Percentiles rank a stretch among this genome's conserved stretches.
Conservation (phyloP, 345 rosid species). For the Arabis alpina region DNA sequence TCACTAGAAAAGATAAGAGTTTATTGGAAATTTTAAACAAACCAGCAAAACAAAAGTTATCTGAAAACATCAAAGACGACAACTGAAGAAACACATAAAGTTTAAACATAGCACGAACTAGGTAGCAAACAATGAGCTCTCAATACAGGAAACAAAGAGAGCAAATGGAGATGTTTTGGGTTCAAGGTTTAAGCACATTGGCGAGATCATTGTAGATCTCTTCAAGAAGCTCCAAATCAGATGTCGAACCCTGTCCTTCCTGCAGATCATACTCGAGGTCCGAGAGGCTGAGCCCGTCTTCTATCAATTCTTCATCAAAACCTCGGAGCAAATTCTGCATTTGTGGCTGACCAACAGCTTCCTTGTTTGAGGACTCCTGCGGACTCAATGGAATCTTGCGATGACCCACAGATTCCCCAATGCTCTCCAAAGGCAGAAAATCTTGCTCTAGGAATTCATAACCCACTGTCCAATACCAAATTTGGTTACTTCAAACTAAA, state of each 20-base stretch:
- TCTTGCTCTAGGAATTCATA: background rate
- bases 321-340: background rate
- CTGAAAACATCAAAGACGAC: background rate
- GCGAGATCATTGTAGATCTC: conserved; percentile 16
- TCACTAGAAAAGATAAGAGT: background rate
- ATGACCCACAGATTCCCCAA: background rate
- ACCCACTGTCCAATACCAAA: conserved; percentile 12
- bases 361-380: conserved; percentile 31
- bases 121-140: background rate
- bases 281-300: conserved; percentile 28
- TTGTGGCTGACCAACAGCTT: background rate
- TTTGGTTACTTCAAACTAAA: conserved; percentile 15
- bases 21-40: background rate
- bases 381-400: conserved; percentile 23
- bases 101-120: background rate
- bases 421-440: conserved; percentile 1
- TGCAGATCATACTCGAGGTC: conserved; percentile 18
- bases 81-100: background rate
- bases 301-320: conserved; percentile 3
- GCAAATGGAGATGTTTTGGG: background rate
- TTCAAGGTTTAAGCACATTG: conserved; percentile 12
- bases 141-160: background rate
- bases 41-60: background rate
- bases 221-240: conserved; percentile 6
- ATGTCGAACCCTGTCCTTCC: background rate